These are phyloP conservation scores for Fusarium pseudonygamai DNA, from an alignment of 2,329 filamentous ascomycete genomes.

Conservation along the genomic window DNA sequence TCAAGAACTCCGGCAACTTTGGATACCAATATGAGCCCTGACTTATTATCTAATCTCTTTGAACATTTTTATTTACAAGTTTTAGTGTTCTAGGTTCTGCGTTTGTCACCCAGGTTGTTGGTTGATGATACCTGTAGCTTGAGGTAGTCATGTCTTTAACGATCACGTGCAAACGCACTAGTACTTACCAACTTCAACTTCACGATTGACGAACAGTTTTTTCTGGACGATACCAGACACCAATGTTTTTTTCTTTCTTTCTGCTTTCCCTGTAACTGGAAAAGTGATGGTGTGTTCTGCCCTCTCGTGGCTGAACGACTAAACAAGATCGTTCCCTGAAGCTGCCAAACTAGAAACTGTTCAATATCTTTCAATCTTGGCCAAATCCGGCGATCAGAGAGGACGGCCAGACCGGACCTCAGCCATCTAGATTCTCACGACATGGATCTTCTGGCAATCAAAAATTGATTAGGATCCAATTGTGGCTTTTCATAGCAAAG, in stretches of 20 bases:
- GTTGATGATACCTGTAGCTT: not conserved
- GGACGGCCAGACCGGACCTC: conserved; percentile 18
- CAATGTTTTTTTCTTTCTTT: not conserved
- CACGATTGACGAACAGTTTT: not conserved
- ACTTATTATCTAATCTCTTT: not conserved
- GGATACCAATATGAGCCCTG: not conserved
- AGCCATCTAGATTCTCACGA: conserved; percentile 15
- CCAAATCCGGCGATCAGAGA: conserved; percentile 29
- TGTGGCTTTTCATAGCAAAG: not conserved
- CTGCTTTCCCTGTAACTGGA: not conserved
- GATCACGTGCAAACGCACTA: conserved; percentile 14
- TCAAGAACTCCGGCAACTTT: not conserved
- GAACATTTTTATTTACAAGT: not conserved
- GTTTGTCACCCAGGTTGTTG: not conserved
- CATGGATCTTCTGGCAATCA: not conserved
- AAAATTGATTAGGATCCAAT: not conserved
- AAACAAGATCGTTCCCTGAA: not conserved
- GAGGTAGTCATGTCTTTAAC: not conserved
- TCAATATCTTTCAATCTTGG: conserved; percentile 17
- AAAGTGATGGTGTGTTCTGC: not conserved
- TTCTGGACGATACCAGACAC: not conserved
- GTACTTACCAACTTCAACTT: not conserved
- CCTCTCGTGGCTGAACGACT: conserved; percentile 2
- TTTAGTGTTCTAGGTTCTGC: not conserved
- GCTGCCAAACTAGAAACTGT: conserved; percentile 3